Conservation (phyloP, 164 flowering plant genomes). For the Sedum album region DNA sequence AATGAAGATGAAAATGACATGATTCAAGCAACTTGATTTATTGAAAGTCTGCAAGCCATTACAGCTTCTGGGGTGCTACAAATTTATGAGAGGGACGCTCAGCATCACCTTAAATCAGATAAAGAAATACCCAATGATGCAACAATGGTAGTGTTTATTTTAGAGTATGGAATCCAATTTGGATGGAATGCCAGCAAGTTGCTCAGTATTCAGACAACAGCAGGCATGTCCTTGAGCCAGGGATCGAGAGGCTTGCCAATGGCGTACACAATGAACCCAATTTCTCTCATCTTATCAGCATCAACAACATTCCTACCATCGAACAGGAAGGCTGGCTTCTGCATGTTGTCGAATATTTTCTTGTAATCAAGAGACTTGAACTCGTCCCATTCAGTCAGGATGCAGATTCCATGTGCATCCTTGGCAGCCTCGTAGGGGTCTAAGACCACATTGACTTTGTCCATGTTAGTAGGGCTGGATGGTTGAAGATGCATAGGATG, state of each 20-base stretch:
- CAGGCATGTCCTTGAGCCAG: constrained; percentile 38
- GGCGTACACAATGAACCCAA: constrained; percentile 59
- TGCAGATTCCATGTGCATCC: constrained; percentile 59
- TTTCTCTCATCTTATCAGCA: constrained; percentile 40
- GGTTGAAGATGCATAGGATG: constrained; percentile 51
- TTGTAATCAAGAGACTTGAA: constrained; percentile 47
- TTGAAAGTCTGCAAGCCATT: not conserved
- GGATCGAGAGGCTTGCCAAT: constrained; percentile 58
- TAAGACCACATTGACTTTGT: constrained; percentile 29
- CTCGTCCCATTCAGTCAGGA: constrained; percentile 73
- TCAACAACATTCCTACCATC: constrained; percentile 56
- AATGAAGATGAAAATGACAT: not conserved
- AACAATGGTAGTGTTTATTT: not conserved
- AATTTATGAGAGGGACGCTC: not conserved
- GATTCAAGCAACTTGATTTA: not conserved
- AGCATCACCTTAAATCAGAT: not conserved
- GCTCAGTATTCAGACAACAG: constrained; percentile 1
- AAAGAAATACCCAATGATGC: not conserved
- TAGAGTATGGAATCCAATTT: not conserved
- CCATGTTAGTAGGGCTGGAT: constrained; percentile 25
- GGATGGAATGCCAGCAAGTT: not conserved
- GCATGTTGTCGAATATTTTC: constrained; percentile 46
- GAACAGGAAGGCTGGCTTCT: constrained; percentile 60
- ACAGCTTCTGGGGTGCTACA: not conserved
- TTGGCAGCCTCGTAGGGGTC: constrained; percentile 53